phyloP scores from a whole-genome alignment of 371 early-diverging fungal genomes.

The Fennellomyces sp. region DNA sequence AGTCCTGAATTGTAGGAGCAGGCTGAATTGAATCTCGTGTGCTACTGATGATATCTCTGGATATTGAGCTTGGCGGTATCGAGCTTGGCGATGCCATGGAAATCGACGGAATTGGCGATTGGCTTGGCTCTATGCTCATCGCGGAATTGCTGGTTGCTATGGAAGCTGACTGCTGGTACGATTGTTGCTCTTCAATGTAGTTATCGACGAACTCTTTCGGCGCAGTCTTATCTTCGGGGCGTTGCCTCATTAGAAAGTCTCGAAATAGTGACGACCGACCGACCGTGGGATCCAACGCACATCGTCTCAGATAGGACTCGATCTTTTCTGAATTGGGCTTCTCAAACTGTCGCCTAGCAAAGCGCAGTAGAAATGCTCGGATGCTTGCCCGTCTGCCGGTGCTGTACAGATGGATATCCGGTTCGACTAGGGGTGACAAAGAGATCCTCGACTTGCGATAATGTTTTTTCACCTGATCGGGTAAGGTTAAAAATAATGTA shows the following conservation, averaged over 20 bases:
- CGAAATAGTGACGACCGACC: conserved; percentile 42
- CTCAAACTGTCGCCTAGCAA: conserved; percentile 18
- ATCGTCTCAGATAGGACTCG: conserved; percentile 41
- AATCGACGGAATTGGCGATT: not conserved
- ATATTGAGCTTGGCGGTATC: not conserved
- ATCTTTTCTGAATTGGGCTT: conserved; percentile 49
- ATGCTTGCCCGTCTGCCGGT: conserved; percentile 20
- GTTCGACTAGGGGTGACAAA: conserved; percentile 14
- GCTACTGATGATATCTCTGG: not conserved
- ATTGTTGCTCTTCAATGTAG: not conserved
- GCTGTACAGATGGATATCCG: conserved; percentile 14
- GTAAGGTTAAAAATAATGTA: not conserved
- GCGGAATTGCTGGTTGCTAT: not conserved
- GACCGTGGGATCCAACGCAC: conserved; percentile 35
- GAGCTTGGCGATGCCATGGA: not conserved
- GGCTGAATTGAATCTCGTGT: not conserved
- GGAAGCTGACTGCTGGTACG: not conserved
- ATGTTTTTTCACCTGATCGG: conserved; percentile 27
- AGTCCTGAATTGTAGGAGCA: conserved; percentile 33
- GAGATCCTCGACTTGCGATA: conserved; percentile 33
- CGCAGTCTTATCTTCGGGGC: conserved; percentile 37
- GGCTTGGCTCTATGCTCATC: not conserved
- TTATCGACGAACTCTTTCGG: not conserved
- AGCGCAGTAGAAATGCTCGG: conserved; percentile 21
- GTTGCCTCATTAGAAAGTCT: conserved; percentile 48